Conservation (phyloP, 148 eudicot genomes). For the Chenopodium suecicum region DNA sequence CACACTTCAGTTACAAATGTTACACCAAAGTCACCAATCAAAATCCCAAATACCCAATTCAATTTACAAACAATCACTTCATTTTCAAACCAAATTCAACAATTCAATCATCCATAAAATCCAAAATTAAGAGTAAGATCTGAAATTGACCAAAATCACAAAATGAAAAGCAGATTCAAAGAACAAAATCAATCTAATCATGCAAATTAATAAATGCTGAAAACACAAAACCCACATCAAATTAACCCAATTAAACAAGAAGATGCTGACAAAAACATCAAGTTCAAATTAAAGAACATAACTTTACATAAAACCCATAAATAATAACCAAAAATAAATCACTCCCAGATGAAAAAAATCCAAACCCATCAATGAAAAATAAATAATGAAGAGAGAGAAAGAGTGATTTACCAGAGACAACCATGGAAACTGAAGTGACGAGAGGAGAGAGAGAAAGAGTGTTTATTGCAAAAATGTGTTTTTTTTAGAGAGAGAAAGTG, state of each 20-base stretch:
- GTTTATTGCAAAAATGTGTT: background rate
- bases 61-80: background rate
- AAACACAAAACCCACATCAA: conserved; percentile 9
- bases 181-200: conserved; percentile 1
- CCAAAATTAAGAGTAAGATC: conserved; percentile 20
- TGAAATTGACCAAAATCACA: conserved; percentile 7
- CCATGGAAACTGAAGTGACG: conserved; percentile 15
- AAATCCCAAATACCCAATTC: conserved; percentile 10
- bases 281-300: background rate
- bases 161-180: conserved; percentile 8
- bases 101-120: background rate
- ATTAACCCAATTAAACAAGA: background rate
- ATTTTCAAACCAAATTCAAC: background rate
- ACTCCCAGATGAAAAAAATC: conserved; percentile 1
- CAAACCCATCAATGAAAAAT: background rate
- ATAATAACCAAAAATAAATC: background rate
- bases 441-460: conserved; percentile 1
- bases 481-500: background rate
- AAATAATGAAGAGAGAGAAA: background rate
- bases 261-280: conserved; percentile 6
- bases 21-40: too few species aligned
- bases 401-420: conserved; percentile 20
- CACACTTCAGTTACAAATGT: background rate
- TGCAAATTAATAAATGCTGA: background rate
- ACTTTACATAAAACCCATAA: conserved; percentile 2